Evolutionary conservation across 257 asterid species (phyloP), one percentile per base, ranked within the genome.

Genomic region (Jasminum sambac): DNA sequence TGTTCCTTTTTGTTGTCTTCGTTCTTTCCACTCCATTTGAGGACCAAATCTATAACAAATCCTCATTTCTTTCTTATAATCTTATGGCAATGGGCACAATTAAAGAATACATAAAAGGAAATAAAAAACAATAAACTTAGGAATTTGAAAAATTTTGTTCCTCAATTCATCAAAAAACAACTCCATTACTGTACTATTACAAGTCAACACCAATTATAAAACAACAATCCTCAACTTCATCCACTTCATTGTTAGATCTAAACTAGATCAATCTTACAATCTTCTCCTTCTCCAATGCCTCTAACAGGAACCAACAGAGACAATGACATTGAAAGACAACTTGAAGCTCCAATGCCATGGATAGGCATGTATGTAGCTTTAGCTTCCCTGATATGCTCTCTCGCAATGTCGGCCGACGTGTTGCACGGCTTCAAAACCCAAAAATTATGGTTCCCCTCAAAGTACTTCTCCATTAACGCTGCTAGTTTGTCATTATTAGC

Each of bases 351-450:
- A 11, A 63, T 80, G 82, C 75, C 79, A n/a, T 80, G 84, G 79
- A 80, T 80, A 61, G 84, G 84, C 57, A 74, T 69, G 63, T 81
- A 81, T 37, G 77, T 75, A 2, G 84, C 84, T 25, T 72, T 77
- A 23, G 83, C 86, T 0, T 78, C 83, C 25, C 67, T 73, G 5
- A 4, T 65, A 67, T 78, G 86, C 80, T 36, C 78, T 8, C 71
- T 72, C 5, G 81, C 79, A 6, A 82, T 78, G 86, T 75, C 79
- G 0, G 84, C 84, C 26, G 87, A 82, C 42, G n/a, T 74, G 23
- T 19, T 76, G 8, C 71, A 30, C 1, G 84, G 86, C 2, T 57
- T 82, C 5, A 37, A 71, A 48, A 63, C n/a, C 14, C 79, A 60
- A 42, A 71, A 65, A 39, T 26, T 48, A 10, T 79, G 87, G 87